phyloP scores from a whole-genome alignment of 306 rosid species.

The Carpinus viminea region DNA sequence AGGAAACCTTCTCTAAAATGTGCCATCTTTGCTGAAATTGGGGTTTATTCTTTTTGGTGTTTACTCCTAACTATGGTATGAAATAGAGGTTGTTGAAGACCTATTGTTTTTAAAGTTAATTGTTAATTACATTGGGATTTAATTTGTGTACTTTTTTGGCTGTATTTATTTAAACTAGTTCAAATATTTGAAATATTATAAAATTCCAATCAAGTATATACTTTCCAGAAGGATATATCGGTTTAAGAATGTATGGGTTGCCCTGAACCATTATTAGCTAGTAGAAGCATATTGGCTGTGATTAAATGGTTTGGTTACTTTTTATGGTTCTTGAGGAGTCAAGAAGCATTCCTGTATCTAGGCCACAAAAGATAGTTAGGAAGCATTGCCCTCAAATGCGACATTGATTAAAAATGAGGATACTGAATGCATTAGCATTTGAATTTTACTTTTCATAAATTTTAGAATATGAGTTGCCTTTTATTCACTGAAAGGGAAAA shows the following conservation, averaged over 20 bases:
- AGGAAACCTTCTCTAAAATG: conserved; percentile 69
- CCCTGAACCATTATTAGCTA: too few relatives aligned
- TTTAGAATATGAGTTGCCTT: background rate
- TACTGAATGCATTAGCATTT: conserved; percentile 2
- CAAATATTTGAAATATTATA: too few relatives aligned
- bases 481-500: background rate
- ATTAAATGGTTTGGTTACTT: too few relatives aligned
- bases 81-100: conserved; percentile 30
- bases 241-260: background rate
- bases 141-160: too few relatives aligned
- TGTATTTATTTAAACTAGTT: too few relatives aligned
- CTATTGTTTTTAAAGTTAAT: conserved; percentile 22
- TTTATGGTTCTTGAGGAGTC: background rate
- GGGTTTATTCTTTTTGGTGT: conserved; percentile 95
- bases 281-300: too few relatives aligned
- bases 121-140: background rate
- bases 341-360: background rate
- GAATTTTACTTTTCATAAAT: conserved; percentile 6
- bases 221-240: background rate
- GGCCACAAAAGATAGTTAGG: background rate
- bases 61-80: conserved; percentile 98
- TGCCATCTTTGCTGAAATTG: conserved; percentile 79
- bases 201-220: too few relatives aligned
- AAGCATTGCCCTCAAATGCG: conserved; percentile 17
- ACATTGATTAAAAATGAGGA: conserved; percentile 17